Base-by-base conservation (phyloP, 2,329 filamentous ascomycete species). In the Neobulgaria alba region DNA sequence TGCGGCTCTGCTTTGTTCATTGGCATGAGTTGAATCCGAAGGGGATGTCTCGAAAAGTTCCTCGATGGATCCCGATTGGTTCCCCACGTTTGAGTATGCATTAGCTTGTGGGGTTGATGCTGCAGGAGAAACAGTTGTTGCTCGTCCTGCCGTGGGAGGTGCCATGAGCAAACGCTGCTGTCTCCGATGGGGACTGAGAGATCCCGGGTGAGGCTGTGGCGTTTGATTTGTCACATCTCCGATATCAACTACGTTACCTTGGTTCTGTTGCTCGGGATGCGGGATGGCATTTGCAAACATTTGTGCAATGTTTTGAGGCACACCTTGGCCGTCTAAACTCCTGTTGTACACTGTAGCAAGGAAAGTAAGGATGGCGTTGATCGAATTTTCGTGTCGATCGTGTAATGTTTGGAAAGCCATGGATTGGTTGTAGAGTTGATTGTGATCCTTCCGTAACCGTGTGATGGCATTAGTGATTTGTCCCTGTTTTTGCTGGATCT, bases 351-450 rank as follows among this genome's bases (percentile, higher is more conserved):
- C 90, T 10, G 93, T 96, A 33, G 90, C 92, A 15, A 98, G 73
- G 62, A 98, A 96, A 36, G 89, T 94, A 31, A 98, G 73, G 47
- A 98, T 96, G n/a, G 90, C 90, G 57, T 95, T 96, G 63, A 98
- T 96, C 0, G 90, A 95, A 59, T 90, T 95, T 60, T 98, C 92
- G 57, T 98, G 92, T n/a, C 92, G 81, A 53, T 90, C 88, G 57
- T 96, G 90, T 58, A 94, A 79, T 44, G 78, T 84, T 62, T 96
- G 89, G 59, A 95, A 95, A 43, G 85, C 80, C 33, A 85, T 74
- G 0, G 90, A 89, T 62, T 95, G 88, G 41, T 85, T 82, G 56
- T 89, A 93, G 20, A 95, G 74, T 47, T 90, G 80, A 46, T 87
- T 80, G 57, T 96, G 92, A 55, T 95, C 89, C 45, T 83, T 77